These are phyloP conservation scores for Blastobotrys mokoenaii DNA, from an alignment of 805 yeast genomes.

Conservation along the genomic window DNA sequence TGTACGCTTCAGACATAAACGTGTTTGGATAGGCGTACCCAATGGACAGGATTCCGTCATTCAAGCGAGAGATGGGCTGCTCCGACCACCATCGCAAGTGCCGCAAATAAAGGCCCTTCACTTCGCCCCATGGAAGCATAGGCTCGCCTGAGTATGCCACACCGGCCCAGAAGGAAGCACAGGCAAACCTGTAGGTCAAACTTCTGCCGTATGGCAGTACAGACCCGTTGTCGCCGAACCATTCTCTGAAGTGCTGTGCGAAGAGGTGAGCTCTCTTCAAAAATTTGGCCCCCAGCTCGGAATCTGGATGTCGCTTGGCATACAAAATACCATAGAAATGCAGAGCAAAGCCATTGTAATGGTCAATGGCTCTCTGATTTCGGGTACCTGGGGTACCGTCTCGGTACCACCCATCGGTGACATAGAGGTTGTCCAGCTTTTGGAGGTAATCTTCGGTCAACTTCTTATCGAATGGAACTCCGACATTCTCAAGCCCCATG, in stretches of 20 bases:
- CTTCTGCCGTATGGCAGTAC: constrained; percentile 22
- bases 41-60: constrained; percentile 17
- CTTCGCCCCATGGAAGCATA: constrained; percentile 17
- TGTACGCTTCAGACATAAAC: constrained; percentile 20
- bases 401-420: constrained; percentile 28
- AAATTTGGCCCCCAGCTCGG: constrained; percentile 13
- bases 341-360: constrained; percentile 28
- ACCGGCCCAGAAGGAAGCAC: constrained; percentile 21
- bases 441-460: constrained; percentile 17
- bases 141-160: constrained; percentile 15
- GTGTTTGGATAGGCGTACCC: constrained; percentile 22
- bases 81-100: constrained; percentile 22
- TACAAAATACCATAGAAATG: constrained; percentile 27
- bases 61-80: constrained; percentile 17
- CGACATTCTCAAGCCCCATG: constrained; percentile 23
- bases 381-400: constrained; percentile 19
- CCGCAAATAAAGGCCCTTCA: constrained; percentile 18
- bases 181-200: constrained; percentile 21
- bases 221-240: constrained; percentile 19
- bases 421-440: constrained; percentile 20
- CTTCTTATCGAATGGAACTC: constrained; percentile 13
- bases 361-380: constrained; percentile 20
- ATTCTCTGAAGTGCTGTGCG: constrained; percentile 22
- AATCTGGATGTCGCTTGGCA: constrained; percentile 11
- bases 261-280: constrained; percentile 18